Conservation (phyloP, 2,329 filamentous ascomycete species). For the Dactylellina parvicollis region DNA sequence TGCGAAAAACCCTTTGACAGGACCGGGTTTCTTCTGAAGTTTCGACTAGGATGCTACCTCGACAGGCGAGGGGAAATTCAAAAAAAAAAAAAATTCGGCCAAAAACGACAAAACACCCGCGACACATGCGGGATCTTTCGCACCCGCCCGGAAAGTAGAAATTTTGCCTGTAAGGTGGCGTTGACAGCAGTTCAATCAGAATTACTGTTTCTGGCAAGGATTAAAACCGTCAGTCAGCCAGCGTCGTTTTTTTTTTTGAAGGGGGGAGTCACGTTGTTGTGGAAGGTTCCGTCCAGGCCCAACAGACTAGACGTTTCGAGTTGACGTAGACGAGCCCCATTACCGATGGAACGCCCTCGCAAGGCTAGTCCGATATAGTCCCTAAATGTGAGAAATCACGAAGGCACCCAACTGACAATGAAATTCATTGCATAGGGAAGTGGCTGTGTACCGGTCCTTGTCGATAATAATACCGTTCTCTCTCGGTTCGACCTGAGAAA, state of each 20-base stretch:
- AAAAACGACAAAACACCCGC: constrained; percentile 28
- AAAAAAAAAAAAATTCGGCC: constrained; percentile 10
- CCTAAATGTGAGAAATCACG: constrained; percentile 43
- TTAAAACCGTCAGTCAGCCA: neutral
- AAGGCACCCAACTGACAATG: constrained; percentile 13
- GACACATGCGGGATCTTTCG: constrained; percentile 29
- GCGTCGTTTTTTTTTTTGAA: neutral
- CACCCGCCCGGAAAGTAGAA: constrained; percentile 12
- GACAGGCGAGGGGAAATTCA: neutral
- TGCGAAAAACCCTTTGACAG: constrained; percentile 30
- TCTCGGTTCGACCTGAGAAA: constrained; percentile 35
- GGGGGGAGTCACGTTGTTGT: neutral
- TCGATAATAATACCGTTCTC: constrained; percentile 15
- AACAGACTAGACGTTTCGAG: neutral
- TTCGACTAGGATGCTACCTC: neutral
- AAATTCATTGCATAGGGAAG: constrained; percentile 20
- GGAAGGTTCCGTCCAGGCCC: constrained; percentile 5
- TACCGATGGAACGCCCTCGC: neutral
- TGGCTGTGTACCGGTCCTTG: constrained; percentile 43
- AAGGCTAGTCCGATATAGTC: constrained; percentile 44
- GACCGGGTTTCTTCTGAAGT: constrained; percentile 29
- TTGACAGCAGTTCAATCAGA: constrained; percentile 6
- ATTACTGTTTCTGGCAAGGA: constrained; percentile 25
- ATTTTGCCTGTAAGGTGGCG: constrained; percentile 31
- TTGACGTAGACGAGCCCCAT: constrained; percentile 31